phyloP scores from a whole-genome alignment of 495 filamentous ascomycete genomes.

The Penicillium crystallinum region DNA sequence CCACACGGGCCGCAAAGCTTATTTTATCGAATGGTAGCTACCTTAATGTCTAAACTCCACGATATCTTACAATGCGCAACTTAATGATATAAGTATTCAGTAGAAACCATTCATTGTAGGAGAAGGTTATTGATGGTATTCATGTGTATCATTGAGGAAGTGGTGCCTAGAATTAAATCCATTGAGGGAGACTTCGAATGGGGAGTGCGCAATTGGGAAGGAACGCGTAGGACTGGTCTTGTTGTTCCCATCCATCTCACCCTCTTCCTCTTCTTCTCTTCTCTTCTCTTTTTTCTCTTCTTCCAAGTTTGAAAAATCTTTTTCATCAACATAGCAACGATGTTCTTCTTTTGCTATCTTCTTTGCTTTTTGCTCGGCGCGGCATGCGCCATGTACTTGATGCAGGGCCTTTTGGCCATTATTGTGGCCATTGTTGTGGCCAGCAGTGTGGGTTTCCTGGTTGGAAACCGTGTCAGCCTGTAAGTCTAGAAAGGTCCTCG shows the following conservation, averaged over 20 bases:
- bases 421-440: background rate
- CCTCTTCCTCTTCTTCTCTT: background rate
- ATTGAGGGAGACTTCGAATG: background rate
- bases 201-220: background rate
- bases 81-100: background rate
- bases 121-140: background rate
- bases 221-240: background rate
- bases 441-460: too few species aligned
- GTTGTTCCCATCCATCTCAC: background rate
- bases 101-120: too few species aligned
- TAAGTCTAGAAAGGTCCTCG: too few species aligned
- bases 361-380: background rate
- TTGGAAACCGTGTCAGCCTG: too few species aligned
- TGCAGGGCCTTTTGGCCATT: background rate
- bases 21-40: background rate
- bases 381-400: background rate
- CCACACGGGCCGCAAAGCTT: conserved; percentile 15
- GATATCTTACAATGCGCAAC: background rate
- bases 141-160: background rate
- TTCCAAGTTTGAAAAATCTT: background rate
- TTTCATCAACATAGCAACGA: background rate
- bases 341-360: background rate
- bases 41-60: background rate
- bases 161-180: too few species aligned
- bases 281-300: background rate